Evolutionary conservation across 805 yeast genomes (phyloP).

Genomic region (Wickerhamomyces chambardii): DNA sequence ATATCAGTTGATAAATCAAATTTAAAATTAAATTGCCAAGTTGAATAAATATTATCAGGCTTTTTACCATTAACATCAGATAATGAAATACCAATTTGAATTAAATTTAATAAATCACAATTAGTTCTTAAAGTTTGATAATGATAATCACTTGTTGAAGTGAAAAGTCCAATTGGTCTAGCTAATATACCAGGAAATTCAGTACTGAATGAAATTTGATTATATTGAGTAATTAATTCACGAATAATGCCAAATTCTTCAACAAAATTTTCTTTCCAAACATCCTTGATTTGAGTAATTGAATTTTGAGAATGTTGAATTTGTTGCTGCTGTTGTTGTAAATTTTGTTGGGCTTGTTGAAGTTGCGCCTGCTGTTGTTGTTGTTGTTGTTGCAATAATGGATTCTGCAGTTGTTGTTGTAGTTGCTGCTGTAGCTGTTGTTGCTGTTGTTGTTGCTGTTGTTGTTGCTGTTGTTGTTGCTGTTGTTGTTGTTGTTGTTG

Average conservation of each 20-base stretch:
- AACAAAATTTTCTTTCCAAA: constrained; percentile 64
- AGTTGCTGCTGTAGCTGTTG: constrained; percentile 11
- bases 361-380: constrained; percentile 10
- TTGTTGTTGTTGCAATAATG: no score
- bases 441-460: background rate
- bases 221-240: constrained; percentile 45
- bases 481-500: constrained; percentile 5
- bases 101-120: constrained; percentile 76
- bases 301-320: constrained; percentile 23
- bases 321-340: constrained; percentile 11
- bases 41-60: constrained; percentile 58
- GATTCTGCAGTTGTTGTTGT: no score
- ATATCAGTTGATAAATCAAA: constrained; percentile 73
- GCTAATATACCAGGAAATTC: constrained; percentile 97
- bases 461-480: no score
- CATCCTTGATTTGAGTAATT: constrained; percentile 56
- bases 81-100: constrained; percentile 78
- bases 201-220: constrained; percentile 65
- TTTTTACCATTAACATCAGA: constrained; percentile 61
- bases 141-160: constrained; percentile 86
- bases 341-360: constrained; percentile 6
- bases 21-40: constrained; percentile 96
- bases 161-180: constrained; percentile 90
- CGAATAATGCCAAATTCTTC: constrained; percentile 57
- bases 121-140: constrained; percentile 92